Evolutionary conservation across 2,329 filamentous ascomycete genomes (phyloP).

Genomic region (Fusarium sp.): DNA sequence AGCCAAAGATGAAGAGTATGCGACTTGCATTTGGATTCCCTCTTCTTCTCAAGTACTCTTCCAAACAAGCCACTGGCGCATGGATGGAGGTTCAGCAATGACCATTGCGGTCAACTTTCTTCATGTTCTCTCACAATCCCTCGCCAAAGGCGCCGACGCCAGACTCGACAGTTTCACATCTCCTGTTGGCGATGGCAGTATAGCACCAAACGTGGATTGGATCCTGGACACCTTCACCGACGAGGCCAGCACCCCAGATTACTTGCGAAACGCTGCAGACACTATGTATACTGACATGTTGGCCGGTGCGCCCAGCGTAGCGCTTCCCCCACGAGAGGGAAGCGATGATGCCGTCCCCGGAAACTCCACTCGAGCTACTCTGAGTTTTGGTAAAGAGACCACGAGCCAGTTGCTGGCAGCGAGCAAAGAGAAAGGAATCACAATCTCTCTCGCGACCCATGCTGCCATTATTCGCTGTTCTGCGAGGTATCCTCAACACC

Average conservation of each 20-base stretch:
- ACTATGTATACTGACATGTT: conserved; percentile 11
- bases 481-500: conserved; percentile 45
- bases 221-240: not conserved
- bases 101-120: conserved; percentile 9
- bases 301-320: conserved; percentile 5
- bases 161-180: not conserved
- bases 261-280: not conserved
- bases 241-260: not conserved
- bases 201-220: conserved; percentile 10
- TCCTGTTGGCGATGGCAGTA: conserved; percentile 1
- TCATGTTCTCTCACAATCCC: conserved; percentile 4
- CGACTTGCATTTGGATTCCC: conserved; percentile 7
- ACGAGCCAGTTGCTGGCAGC: not conserved
- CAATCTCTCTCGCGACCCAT: conserved; percentile 48
- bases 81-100: conserved; percentile 4
- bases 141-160: not conserved
- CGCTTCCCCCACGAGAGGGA: conserved; percentile 2
- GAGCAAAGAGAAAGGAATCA: conserved; percentile 30
- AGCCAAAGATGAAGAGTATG: conserved; percentile 9
- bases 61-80: conserved; percentile 9
- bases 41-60: conserved; percentile 3
- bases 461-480: conserved; percentile 45
- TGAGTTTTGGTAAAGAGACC: not conserved
- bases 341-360: not conserved
- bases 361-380: not conserved